phyloP scores from a whole-genome alignment of 768 basidiomycete species.

The Auricularia sp. region DNA sequence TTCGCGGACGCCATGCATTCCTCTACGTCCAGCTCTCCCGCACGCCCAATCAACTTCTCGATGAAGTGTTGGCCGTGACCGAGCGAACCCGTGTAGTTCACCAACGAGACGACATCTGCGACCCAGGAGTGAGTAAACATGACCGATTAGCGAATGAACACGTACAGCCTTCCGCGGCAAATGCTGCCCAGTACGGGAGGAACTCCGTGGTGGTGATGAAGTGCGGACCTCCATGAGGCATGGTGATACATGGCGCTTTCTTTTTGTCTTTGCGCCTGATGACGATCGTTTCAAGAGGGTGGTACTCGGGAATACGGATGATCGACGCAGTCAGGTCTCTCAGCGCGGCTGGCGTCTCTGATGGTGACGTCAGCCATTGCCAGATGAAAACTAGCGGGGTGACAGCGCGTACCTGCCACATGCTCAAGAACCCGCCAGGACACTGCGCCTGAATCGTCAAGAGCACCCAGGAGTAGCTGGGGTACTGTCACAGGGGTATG shows the following conservation, averaged over 20 bases:
- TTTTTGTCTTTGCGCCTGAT: slow-evolving; percentile 19
- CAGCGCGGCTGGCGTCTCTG: slow-evolving; percentile 15
- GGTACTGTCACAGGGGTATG: slow-evolving; percentile 40
- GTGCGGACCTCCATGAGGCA: slow-evolving; percentile 60
- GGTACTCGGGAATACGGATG: slow-evolving; percentile 39
- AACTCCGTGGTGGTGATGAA: slow-evolving; percentile 39
- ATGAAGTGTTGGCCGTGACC: slow-evolving; percentile 53
- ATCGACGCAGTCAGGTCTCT: slow-evolving; percentile 32
- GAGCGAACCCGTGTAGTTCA: slow-evolving; percentile 59
- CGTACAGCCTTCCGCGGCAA: slow-evolving; percentile 56
- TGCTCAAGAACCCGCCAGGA: slow-evolving; percentile 36
- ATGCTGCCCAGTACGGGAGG: slow-evolving; percentile 30
- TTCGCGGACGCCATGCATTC: slow-evolving; percentile 49
- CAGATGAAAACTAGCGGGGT: slow-evolving; percentile 15
- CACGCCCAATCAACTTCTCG: slow-evolving; percentile 42
- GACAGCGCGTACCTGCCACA: slow-evolving; percentile 15
- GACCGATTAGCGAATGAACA: too few relatives aligned
- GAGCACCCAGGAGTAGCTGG: slow-evolving; percentile 39
- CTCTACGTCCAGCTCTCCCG: slow-evolving; percentile 55
- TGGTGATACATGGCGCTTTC: slow-evolving; percentile 32
- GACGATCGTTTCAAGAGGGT: slow-evolving; percentile 47
- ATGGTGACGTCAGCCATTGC: slow-evolving; percentile 25
- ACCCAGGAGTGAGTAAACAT: not conserved
- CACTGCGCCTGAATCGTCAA: slow-evolving; percentile 18
- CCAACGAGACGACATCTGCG: slow-evolving; percentile 47